Evolutionary conservation across 345 rosid genomes (phyloP).

Genomic region (Rhizophora apiculata): DNA sequence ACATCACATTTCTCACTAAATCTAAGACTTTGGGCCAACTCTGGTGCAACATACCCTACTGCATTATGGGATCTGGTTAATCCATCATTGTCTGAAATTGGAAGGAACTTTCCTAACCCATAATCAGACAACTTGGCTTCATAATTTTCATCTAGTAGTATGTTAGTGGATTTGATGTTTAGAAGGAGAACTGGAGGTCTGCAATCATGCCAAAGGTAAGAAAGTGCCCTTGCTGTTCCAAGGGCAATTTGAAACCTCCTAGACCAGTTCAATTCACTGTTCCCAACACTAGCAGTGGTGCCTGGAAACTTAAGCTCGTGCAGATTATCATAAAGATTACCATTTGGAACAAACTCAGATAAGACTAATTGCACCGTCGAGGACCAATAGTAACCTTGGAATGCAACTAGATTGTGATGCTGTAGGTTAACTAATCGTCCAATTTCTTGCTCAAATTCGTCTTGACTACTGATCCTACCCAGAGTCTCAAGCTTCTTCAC

Average conservation of each 20-base stretch:
- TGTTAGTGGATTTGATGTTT: conserved; percentile 82
- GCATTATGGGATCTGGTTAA: conserved; percentile 72
- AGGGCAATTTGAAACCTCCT: conserved; percentile 85
- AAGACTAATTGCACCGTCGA: conserved; percentile 74
- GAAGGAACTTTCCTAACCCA: conserved; percentile 76
- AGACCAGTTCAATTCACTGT: conserved; percentile 65
- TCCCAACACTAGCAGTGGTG: conserved; percentile 61
- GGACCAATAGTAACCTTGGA: conserved; percentile 94
- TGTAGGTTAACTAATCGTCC: conserved; percentile 68
- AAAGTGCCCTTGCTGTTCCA: conserved; percentile 81
- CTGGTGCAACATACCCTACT: conserved; percentile 98
- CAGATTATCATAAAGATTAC: conserved; percentile 77
- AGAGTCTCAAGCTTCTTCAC: conserved; percentile 88
- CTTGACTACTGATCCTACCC: conserved; percentile 85
- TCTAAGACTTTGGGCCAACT: conserved; percentile 75
- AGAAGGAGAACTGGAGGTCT: conserved; percentile 87
- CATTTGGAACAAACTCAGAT: conserved; percentile 66
- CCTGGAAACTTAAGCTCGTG: conserved; percentile 54
- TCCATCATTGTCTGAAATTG: conserved; percentile 72
- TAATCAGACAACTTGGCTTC: conserved; percentile 84
- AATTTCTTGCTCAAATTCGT: conserved; percentile 87
- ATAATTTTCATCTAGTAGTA: conserved; percentile 71
- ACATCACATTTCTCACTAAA: conserved; percentile 85
- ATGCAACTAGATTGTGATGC: conserved; percentile 70
- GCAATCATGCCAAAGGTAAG: conserved; percentile 91